Percentiles rank a stretch among this genome's conserved stretches.
Conservation (phyloP, 148 eudicot genomes). For the Heliosperma pusillum region DNA sequence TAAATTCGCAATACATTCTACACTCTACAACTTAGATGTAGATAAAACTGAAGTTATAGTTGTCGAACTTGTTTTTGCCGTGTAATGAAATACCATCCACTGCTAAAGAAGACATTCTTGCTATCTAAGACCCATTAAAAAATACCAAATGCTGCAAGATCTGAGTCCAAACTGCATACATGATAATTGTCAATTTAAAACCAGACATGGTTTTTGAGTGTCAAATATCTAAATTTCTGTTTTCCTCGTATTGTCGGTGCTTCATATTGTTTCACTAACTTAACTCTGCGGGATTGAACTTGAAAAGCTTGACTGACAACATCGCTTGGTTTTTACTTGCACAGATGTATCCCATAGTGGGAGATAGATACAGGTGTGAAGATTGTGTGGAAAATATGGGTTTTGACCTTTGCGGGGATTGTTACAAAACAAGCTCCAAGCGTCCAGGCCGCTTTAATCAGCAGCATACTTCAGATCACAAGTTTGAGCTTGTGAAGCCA, state of each 20-base stretch:
- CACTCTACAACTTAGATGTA: no score
- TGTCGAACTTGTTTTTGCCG: background rate
- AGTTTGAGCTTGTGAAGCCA: slow-evolving; percentile 38
- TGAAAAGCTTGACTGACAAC: background rate
- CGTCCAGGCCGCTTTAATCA: slow-evolving; percentile 82
- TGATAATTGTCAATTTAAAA: background rate
- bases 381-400: slow-evolving; percentile 66
- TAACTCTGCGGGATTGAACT: background rate
- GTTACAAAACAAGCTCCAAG: slow-evolving; percentile 60
- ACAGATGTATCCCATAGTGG: slow-evolving; percentile 74
- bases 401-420: slow-evolving; percentile 73
- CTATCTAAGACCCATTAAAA: background rate
- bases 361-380: slow-evolving; percentile 64
- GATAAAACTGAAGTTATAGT: background rate
- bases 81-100: background rate
- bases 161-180: background rate
- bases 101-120: background rate
- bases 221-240: background rate
- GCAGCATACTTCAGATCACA: slow-evolving; percentile 69
- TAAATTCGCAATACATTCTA: background rate
- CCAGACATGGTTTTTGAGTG: background rate
- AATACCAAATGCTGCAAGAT: background rate
- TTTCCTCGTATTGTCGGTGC: background rate
- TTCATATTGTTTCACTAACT: background rate
- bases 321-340: slow-evolving; percentile 4